These are phyloP conservation scores for Podospora didyma DNA, from an alignment of 495 filamentous ascomycete species.

Conservation along the genomic window DNA sequence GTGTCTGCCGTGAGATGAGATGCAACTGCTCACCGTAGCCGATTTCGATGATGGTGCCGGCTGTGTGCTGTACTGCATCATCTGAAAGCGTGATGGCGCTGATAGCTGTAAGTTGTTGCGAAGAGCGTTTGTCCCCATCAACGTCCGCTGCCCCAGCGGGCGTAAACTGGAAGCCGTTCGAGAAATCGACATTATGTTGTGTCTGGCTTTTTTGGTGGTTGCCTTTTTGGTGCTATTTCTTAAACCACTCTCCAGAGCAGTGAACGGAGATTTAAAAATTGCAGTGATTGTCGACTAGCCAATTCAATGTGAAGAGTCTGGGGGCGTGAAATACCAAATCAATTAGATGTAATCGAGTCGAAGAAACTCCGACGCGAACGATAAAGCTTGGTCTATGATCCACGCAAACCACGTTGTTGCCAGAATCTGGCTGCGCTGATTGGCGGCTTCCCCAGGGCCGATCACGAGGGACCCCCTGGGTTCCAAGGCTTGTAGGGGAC, in stretches of 20 bases:
- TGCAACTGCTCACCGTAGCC: background rate
- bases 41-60: background rate
- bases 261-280: too few relatives aligned
- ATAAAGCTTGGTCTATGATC: too few relatives aligned
- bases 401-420: too few relatives aligned
- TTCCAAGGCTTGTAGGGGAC: background rate
- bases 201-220: background rate
- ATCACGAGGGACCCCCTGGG: background rate
- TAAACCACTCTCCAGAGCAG: too few relatives aligned
- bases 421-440: too few relatives aligned
- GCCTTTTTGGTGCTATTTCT: background rate
- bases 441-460: too few relatives aligned
- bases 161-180: background rate
- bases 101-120: background rate
- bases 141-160: background rate
- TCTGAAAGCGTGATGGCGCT: background rate
- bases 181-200: background rate
- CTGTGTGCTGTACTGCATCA: background rate
- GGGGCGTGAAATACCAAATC: too few relatives aligned
- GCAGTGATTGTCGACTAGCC: too few relatives aligned
- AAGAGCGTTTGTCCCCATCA: background rate
- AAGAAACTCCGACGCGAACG: too few relatives aligned
- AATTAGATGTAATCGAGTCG: too few relatives aligned
- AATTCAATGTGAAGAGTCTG: too few relatives aligned
- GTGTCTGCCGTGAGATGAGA: too few relatives aligned